These are phyloP conservation scores for Colletotrichum simmondsii DNA, from an alignment of 2,329 filamentous ascomycete genomes.

Conservation along the genomic window DNA sequence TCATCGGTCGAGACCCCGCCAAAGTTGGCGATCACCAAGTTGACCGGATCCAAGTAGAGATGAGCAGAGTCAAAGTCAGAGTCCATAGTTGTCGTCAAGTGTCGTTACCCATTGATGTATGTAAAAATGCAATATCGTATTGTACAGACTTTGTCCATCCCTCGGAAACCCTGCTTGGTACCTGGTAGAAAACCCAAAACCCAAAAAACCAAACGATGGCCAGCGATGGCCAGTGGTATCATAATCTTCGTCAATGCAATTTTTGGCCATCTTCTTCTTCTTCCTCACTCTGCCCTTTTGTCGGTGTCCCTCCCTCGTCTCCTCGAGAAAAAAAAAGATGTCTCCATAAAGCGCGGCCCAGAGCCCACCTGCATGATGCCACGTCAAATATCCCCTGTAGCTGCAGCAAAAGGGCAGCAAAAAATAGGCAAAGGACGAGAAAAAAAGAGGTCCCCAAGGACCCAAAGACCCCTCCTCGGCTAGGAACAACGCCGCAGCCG, in stretches of 20 bases:
- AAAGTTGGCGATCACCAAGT: background rate
- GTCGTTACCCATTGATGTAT: background rate
- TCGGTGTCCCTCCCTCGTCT: no score
- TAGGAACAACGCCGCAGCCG: constrained; percentile 23
- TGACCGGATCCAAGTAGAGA: no score
- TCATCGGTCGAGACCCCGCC: background rate
- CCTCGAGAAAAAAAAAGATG: background rate
- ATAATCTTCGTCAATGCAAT: background rate
- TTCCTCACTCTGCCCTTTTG: background rate
- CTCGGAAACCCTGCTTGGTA: no score
- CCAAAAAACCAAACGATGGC: background rate
- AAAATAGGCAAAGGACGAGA: background rate
- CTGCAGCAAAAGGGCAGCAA: constrained; percentile 6
- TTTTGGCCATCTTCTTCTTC: background rate
- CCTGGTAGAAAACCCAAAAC: background rate
- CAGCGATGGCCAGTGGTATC: background rate
- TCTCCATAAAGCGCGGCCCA: background rate
- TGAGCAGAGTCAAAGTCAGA: background rate
- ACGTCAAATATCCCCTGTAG: constrained; percentile 24
- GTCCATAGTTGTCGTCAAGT: background rate
- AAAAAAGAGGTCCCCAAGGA: background rate
- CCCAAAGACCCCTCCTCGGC: background rate
- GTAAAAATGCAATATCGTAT: background rate
- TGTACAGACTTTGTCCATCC: background rate
- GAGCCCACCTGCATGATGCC: constrained; percentile 10